Conservation (phyloP, 1,284 basidiomycete genomes). For the Veloboletus limbatus region DNA sequence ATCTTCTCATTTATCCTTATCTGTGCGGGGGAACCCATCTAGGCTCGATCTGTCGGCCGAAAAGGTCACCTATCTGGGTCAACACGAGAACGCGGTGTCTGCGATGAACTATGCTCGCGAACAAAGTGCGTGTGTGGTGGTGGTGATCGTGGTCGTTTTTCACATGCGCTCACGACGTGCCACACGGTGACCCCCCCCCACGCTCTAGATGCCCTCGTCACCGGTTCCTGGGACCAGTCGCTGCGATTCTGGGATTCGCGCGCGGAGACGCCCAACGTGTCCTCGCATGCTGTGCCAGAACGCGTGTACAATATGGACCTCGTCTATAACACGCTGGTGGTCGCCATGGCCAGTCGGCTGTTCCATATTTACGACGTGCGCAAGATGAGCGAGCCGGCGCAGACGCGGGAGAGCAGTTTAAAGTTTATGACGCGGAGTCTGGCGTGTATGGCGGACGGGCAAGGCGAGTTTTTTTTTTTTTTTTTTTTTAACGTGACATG, state of each 20-base stretch:
- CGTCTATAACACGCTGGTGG: slow-evolving; percentile 73
- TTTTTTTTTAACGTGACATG: no score
- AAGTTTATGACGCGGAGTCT: slow-evolving; percentile 94
- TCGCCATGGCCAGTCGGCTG: slow-evolving; percentile 86
- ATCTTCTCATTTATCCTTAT: no score
- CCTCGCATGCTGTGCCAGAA: slow-evolving; percentile 72
- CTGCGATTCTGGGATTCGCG: slow-evolving; percentile 87
- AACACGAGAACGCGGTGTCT: slow-evolving; percentile 66
- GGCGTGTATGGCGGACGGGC: slow-evolving; percentile 88
- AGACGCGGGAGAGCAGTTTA: slow-evolving; percentile 86
- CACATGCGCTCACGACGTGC: no score
- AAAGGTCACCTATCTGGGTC: slow-evolving; percentile 59
- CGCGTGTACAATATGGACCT: slow-evolving; percentile 82
- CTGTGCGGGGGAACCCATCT: no score
- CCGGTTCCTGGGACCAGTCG: slow-evolving; percentile 90
- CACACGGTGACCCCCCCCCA: no score
- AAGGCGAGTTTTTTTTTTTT: slow-evolving; percentile 74
- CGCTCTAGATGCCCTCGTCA: slow-evolving; percentile 77
- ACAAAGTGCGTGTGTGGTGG: no score
- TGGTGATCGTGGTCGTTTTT: no score
- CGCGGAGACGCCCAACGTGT: slow-evolving; percentile 52
- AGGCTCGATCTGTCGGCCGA: slow-evolving; percentile 63
- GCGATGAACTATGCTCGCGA: slow-evolving; percentile 56
- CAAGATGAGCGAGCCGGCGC: slow-evolving; percentile 68
- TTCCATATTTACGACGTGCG: slow-evolving; percentile 86